These are phyloP conservation scores for Ogataea trehaloabstinens DNA, from an alignment of 805 yeast genomes.

Conservation along the genomic window DNA sequence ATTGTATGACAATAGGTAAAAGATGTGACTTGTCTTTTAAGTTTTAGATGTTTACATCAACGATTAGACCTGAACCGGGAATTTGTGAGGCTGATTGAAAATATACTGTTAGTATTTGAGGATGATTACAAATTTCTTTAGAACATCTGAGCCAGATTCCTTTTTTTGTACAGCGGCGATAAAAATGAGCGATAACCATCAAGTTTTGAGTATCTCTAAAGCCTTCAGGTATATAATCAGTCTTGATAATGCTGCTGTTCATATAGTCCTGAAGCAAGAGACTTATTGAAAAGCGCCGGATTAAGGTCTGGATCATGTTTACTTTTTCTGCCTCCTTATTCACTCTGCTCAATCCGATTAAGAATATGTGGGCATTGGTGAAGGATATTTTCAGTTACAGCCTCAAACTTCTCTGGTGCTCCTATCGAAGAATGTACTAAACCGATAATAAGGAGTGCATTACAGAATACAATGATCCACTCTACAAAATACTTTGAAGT, in stretches of 20 bases:
- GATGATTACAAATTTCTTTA: not conserved
- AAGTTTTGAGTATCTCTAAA: not conserved
- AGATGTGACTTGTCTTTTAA: not conserved
- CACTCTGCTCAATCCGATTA: slow-evolving; percentile 1
- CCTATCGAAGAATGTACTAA: slow-evolving; percentile 1
- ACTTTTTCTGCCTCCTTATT: slow-evolving; percentile 2
- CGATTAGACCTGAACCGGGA: not conserved
- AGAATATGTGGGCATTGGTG: slow-evolving; percentile 2
- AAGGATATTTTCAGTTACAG: not conserved
- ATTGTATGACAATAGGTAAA: slow-evolving; percentile 1
- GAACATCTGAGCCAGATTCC: not conserved
- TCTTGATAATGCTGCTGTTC: slow-evolving; percentile 2
- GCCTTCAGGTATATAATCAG: not conserved
- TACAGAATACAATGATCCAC: not conserved
- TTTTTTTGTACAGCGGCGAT: not conserved
- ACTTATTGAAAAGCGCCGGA: slow-evolving; percentile 1
- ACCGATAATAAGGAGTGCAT: slow-evolving; percentile 1
- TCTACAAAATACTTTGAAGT: slow-evolving; percentile 2
- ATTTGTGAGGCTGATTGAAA: not conserved
- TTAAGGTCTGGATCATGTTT: not conserved
- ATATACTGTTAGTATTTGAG: not conserved
- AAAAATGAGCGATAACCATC: not conserved
- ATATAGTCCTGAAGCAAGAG: slow-evolving; percentile 1
- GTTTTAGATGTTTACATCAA: not conserved
- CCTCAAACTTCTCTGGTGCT: not conserved